Conservation (phyloP, 2,329 filamentous ascomycete species). For the Colletotrichum limetticola region DNA sequence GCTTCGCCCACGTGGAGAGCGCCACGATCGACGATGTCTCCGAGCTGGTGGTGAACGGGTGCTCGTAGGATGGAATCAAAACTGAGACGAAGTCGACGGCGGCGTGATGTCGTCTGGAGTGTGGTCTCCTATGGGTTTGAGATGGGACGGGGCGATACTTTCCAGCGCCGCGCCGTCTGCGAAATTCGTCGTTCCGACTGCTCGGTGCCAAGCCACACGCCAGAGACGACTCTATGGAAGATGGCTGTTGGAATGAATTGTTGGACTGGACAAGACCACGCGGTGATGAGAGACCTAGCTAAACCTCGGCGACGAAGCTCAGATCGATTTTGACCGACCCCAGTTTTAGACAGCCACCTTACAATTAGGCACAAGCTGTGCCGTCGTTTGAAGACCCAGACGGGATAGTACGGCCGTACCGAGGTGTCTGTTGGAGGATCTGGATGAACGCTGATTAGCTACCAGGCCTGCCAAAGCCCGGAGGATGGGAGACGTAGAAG, state of each 20-base stretch:
- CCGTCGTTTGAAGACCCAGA: not conserved
- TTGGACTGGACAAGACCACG: not conserved
- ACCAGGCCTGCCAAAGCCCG: not conserved
- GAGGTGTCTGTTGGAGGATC: conserved; percentile 1
- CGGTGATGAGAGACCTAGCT: not conserved
- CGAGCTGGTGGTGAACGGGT: not conserved
- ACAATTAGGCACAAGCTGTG: conserved; percentile 6
- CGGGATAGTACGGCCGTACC: not conserved
- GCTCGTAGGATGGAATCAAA: not conserved
- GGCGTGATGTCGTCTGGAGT: not conserved
- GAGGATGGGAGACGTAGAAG: not conserved
- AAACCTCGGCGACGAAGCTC: not conserved
- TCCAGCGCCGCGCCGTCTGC: not conserved
- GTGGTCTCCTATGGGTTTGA: not conserved
- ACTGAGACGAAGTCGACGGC: not conserved
- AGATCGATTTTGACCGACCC: not conserved
- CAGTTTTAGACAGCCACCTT: not conserved
- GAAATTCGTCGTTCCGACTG: not conserved
- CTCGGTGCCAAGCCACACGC: conserved; percentile 10
- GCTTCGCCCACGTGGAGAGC: conserved; percentile 13
- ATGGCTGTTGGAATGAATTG: not conserved
- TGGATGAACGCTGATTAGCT: conserved; percentile 4
- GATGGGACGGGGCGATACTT: not conserved
- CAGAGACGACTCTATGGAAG: not conserved
- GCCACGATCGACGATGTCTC: conserved; percentile 1